Evolutionary conservation across 768 basidiomycete species (phyloP).

Genomic region (Lenzites betulinus): DNA sequence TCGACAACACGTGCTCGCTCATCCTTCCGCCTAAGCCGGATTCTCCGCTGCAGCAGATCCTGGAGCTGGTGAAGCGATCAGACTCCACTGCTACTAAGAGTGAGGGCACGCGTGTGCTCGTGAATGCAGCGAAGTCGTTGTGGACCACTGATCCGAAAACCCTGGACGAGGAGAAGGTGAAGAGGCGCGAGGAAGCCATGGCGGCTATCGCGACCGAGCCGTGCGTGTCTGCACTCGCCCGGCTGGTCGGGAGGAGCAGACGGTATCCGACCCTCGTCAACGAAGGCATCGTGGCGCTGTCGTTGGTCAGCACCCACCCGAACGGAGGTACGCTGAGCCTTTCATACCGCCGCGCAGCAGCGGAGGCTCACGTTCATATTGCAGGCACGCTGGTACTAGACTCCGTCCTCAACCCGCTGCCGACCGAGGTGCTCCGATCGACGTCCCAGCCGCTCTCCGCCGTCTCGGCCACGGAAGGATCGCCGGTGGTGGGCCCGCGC

Average conservation of each 20-base stretch:
- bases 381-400: conserved; percentile 65
- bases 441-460: conserved; percentile 31
- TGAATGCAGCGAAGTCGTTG: conserved; percentile 80
- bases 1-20: conserved; percentile 51
- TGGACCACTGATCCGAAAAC: conserved; percentile 56
- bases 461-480: conserved; percentile 35
- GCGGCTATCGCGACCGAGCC: conserved; percentile 51
- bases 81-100: conserved; percentile 83
- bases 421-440: conserved; percentile 37
- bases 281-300: conserved; percentile 84
- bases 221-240: conserved; percentile 62
- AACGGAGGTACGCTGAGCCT: conserved; percentile 53
- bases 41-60: conserved; percentile 62
- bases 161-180: conserved; percentile 46
- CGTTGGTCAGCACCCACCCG: conserved; percentile 67
- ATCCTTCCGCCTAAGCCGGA: conserved; percentile 46
- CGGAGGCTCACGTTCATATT: conserved; percentile 1
- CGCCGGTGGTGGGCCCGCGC: conserved; percentile 53
- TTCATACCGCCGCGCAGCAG: conserved; percentile 3
- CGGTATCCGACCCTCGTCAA: conserved; percentile 86
- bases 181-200: conserved; percentile 56
- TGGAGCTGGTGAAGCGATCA: conserved; percentile 75
- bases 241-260: conserved; percentile 72
- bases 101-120: conserved; percentile 87
- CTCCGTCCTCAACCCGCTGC: conserved; percentile 55